phyloP scores from a whole-genome alignment of 1,139 yeast genomes.

The Hanseniaspora gamundiae region DNA sequence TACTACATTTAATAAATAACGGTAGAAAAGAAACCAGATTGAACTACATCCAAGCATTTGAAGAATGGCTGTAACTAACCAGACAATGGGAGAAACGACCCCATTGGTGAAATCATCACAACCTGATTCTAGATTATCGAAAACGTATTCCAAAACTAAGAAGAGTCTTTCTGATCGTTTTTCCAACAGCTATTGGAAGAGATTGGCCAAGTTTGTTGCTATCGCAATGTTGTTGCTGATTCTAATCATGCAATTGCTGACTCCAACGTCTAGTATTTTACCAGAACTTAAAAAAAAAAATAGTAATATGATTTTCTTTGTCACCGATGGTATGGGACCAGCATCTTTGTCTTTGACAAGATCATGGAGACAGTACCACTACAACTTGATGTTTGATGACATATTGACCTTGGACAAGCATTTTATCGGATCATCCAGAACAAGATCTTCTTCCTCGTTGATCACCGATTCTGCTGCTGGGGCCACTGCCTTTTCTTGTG shows the following conservation, averaged over 20 bases:
- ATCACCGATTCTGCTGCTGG: conserved; percentile 92
- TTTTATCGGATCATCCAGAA: conserved; percentile 66
- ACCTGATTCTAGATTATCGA: neutral
- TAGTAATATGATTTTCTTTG: conserved; percentile 70
- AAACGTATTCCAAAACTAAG: neutral
- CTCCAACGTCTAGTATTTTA: neutral
- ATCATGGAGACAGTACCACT: conserved; percentile 46
- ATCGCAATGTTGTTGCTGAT: neutral
- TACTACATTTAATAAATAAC: too few relatives aligned
- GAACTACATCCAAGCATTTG: too few relatives aligned
- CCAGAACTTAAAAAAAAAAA: conserved; percentile 14
- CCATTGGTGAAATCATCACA: conserved; percentile 1
- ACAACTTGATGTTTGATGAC: conserved; percentile 36
- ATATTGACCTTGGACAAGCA: conserved; percentile 49
- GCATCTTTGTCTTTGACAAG: conserved; percentile 68
- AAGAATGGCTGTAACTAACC: too few relatives aligned
- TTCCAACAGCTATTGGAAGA: conserved; percentile 2
- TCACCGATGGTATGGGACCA: conserved; percentile 90
- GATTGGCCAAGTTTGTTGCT: neutral
- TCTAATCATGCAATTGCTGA: conserved; percentile 3
- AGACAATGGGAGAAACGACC: too few relatives aligned
- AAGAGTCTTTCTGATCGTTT: neutral
- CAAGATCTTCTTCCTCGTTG: conserved; percentile 57
- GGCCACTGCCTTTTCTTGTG: conserved; percentile 83
- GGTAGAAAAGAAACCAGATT: too few relatives aligned